phyloP scores from a whole-genome alignment of 768 basidiomycete species.

The Gymnopilus junonius region DNA sequence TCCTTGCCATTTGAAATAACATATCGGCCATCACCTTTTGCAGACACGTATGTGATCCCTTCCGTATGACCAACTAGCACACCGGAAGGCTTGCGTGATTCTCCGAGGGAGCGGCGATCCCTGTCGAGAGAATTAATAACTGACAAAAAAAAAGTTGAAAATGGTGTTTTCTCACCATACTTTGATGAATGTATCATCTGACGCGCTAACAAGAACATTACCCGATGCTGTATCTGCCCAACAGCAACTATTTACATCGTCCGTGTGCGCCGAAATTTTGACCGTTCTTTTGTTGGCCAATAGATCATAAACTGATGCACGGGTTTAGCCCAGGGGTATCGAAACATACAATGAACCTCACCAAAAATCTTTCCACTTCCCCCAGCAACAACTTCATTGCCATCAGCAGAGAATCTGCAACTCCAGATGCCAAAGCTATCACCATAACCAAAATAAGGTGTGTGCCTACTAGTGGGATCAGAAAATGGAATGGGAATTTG shows the following conservation, averaged over 20 bases:
- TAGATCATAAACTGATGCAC: slow-evolving; percentile 82
- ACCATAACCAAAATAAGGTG: slow-evolving; percentile 40
- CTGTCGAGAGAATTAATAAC: slow-evolving; percentile 26
- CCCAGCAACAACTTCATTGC: slow-evolving; percentile 93
- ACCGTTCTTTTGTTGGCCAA: slow-evolving; percentile 78
- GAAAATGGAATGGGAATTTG: slow-evolving; percentile 68
- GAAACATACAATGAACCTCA: slow-evolving; percentile 13
- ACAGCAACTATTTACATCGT: slow-evolving; percentile 95
- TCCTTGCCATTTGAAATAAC: slow-evolving; percentile 97
- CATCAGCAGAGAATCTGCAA: slow-evolving; percentile 95
- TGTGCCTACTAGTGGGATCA: slow-evolving; percentile 45
- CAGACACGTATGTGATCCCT: slow-evolving; percentile 92
- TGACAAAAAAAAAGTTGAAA: slow-evolving; percentile 47
- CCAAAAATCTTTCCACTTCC: slow-evolving; percentile 84
- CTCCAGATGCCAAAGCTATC: slow-evolving; percentile 85
- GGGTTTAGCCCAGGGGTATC: neutral
- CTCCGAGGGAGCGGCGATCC: slow-evolving; percentile 60
- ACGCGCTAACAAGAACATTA: slow-evolving; percentile 93
- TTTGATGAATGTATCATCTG: slow-evolving; percentile 94
- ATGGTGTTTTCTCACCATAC: slow-evolving; percentile 73
- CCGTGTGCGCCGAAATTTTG: slow-evolving; percentile 82
- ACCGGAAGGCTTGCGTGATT: slow-evolving; percentile 80
- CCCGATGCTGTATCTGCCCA: slow-evolving; percentile 95
- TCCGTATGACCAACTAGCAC: slow-evolving; percentile 96
- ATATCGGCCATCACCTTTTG: slow-evolving; percentile 96